A percentile compares a stretch with the other conserved stretches of the same genome.
Evolutionary conservation across 257 asterid genomes (phyloP).

Genomic region (Jaltomata sinuosa): DNA sequence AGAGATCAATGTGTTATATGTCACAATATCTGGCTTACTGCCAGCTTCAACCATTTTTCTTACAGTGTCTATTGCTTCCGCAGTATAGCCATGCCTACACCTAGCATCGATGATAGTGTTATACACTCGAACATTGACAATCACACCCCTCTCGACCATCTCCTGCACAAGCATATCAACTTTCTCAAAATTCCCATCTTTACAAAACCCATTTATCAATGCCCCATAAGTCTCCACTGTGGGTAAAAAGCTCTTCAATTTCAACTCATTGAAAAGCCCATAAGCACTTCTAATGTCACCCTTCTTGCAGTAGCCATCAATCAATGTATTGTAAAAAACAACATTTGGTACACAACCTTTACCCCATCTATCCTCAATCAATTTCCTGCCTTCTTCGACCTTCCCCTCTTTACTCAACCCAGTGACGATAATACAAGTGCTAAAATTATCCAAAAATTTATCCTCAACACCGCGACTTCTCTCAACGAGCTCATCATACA

Average conservation of each 20-base stretch:
- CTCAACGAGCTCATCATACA: conserved; percentile 45
- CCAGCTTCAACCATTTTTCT: conserved; percentile 51
- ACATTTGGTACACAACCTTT: conserved; percentile 65
- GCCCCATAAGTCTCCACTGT: conserved; percentile 78
- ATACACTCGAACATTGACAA: conserved; percentile 38
- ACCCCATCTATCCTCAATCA: conserved; percentile 86
- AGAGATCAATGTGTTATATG: conserved; percentile 68
- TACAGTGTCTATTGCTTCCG: conserved; percentile 36
- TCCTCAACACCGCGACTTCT: conserved; percentile 27
- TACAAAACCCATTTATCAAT: conserved; percentile 64
- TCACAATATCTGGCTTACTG: conserved; percentile 48
- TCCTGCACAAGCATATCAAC: conserved; percentile 49
- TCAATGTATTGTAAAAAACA: conserved; percentile 68
- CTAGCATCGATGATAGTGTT: conserved; percentile 59
- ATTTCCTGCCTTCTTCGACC: conserved; percentile 55
- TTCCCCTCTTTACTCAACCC: conserved; percentile 73
- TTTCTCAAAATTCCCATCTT: conserved; percentile 45
- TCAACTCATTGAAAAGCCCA: conserved; percentile 50
- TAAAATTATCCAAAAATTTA: conserved; percentile 51
- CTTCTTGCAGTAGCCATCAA: conserved; percentile 73
- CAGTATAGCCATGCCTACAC: conserved; percentile 35
- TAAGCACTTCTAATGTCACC: conserved; percentile 53
- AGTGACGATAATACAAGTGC: conserved; percentile 67
- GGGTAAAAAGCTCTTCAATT: conserved; percentile 66
- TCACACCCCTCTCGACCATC: conserved; percentile 55